Conservation (phyloP, 176 grass and related monocot species). For the Eleusine indica region DNA sequence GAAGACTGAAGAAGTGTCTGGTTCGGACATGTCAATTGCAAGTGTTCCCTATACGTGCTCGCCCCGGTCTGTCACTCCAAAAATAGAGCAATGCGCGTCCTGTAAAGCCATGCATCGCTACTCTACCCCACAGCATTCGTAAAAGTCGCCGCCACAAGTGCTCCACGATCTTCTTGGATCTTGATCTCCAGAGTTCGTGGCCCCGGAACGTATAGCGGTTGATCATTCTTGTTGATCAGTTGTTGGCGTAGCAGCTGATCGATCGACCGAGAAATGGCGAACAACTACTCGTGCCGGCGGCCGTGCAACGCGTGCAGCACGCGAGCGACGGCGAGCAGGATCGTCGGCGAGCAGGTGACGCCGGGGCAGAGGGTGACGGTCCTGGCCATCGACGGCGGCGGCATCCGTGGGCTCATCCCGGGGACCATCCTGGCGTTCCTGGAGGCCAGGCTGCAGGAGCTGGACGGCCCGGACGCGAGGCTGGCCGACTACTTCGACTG, state of each 20-base stretch:
- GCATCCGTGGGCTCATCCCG: conserved; percentile 52
- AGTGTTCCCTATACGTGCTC: neutral
- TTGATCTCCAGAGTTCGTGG: neutral
- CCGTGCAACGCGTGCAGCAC: neutral
- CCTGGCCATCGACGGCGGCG: conserved; percentile 53
- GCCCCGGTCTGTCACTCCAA: neutral
- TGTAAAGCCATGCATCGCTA: neutral
- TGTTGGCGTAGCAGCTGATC: neutral
- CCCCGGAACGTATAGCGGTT: neutral
- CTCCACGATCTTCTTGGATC: conserved; percentile 1
- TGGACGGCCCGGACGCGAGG: conserved; percentile 47
- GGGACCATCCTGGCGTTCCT: conserved; percentile 58
- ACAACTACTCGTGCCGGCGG: conserved; percentile 26
- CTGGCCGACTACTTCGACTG: conserved; percentile 62
- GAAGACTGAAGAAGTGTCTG: too few species aligned
- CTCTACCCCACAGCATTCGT: neutral
- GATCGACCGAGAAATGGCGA: neutral
- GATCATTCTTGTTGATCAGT: neutral
- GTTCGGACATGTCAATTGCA: neutral
- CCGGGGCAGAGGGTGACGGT: conserved; percentile 45
- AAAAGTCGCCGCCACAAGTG: neutral
- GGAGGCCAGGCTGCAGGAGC: conserved; percentile 42
- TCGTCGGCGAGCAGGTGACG: conserved; percentile 32
- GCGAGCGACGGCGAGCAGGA: conserved; percentile 24
- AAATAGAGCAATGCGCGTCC: neutral